Conservation (phyloP, 441 rosid genomes). For the Mallotus repandus region DNA sequence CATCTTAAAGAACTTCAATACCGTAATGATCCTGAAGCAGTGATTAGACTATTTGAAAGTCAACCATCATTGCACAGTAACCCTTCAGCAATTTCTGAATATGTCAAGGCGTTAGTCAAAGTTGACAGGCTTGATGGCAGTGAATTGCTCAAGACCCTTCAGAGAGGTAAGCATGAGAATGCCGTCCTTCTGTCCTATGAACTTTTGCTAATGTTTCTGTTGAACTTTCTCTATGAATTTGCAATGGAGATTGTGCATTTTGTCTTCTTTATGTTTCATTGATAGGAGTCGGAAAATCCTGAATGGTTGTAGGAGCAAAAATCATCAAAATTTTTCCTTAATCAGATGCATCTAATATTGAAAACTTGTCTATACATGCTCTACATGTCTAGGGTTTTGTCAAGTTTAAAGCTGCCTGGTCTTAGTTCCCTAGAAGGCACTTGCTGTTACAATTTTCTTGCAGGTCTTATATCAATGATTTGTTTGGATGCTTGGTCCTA, state of each 20-base stretch:
- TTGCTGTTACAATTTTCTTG: background rate
- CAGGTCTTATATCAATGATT: background rate
- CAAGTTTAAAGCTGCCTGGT: background rate
- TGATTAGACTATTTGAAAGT: conserved; percentile 79
- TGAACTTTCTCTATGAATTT: background rate
- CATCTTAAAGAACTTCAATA: conserved; percentile 65
- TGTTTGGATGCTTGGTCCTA: background rate
- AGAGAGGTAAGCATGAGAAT: conserved; percentile 57
- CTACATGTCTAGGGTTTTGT: background rate
- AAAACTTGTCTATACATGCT: background rate
- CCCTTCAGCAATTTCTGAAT: conserved; percentile 75
- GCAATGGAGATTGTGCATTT: background rate
- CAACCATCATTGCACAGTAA: conserved; percentile 70
- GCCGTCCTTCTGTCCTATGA: background rate
- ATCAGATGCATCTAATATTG: background rate
- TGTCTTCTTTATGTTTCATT: background rate
- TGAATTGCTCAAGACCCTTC: conserved; percentile 74
- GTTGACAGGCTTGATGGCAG: conserved; percentile 85
- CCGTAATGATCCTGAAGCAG: conserved; percentile 82
- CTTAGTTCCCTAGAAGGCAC: background rate
- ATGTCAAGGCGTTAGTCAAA: conserved; percentile 86
- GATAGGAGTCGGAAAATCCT: background rate
- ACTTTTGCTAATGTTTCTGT: background rate
- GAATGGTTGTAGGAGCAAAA: background rate
- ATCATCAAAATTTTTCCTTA: background rate